phyloP scores from a whole-genome alignment of 1,284 basidiomycete genomes.

The Mrakiaceae sp. region DNA sequence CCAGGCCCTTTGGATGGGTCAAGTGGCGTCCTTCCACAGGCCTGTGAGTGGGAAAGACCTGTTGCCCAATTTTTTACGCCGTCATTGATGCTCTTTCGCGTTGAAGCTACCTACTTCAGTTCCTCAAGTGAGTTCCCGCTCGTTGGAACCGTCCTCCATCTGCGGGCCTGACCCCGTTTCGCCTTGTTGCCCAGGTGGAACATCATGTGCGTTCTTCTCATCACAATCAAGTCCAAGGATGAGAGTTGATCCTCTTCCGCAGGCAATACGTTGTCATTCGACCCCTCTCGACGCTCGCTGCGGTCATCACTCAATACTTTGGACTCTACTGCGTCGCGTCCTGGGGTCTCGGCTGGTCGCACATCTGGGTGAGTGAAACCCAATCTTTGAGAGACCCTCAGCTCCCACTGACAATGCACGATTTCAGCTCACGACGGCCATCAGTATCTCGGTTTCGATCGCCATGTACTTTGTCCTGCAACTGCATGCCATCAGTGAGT shows the following conservation, averaged over 20 bases:
- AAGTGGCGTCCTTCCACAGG: constrained; percentile 57
- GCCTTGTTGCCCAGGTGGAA: too few species aligned
- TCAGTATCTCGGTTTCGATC: constrained; percentile 61
- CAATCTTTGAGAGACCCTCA: neutral
- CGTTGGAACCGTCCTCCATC: too few species aligned
- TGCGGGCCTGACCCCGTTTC: too few species aligned
- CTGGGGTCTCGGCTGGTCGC: constrained; percentile 57
- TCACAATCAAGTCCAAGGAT: too few species aligned
- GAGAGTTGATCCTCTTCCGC: too few species aligned
- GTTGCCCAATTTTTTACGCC: too few species aligned
- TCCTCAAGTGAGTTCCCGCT: constrained; percentile 46
- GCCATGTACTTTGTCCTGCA: constrained; percentile 74
- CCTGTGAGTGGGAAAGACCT: constrained; percentile 24
- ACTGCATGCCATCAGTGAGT: constrained; percentile 44
- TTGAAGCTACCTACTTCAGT: constrained; percentile 49
- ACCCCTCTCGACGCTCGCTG: constrained; percentile 50
- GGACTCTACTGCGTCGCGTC: constrained; percentile 61
- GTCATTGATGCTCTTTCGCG: too few species aligned
- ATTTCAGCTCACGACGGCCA: constrained; percentile 46
- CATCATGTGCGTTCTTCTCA: too few species aligned
- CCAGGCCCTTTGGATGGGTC: constrained; percentile 47
- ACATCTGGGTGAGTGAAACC: constrained; percentile 46
- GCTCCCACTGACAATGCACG: neutral
- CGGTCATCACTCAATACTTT: constrained; percentile 52
- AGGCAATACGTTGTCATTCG: constrained; percentile 59